Evolutionary conservation across 2,329 filamentous ascomycete species (phyloP).

Genomic region (Fusarium globosum): DNA sequence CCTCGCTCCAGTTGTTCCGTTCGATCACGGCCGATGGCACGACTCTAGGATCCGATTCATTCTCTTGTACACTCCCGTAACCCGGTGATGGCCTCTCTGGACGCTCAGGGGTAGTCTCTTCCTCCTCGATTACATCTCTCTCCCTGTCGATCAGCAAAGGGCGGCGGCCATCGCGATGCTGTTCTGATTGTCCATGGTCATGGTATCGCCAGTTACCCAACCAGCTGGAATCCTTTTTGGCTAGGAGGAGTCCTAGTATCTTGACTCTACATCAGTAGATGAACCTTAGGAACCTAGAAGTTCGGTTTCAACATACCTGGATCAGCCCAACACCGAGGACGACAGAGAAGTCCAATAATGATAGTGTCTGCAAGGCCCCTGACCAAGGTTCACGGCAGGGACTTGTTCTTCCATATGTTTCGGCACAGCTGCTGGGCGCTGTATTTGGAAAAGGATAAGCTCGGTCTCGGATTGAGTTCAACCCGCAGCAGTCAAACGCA

Average conservation of each 20-base stretch:
- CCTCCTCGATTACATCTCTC: conserved; percentile 47
- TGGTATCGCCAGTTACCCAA: conserved; percentile 44
- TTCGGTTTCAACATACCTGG: conserved; percentile 58
- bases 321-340: conserved; percentile 64
- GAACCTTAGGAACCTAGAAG: neutral
- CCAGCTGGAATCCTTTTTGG: conserved; percentile 46
- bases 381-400: conserved; percentile 68
- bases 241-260: conserved; percentile 48
- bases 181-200: neutral
- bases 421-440: conserved; percentile 54
- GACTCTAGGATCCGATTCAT: conserved; percentile 39
- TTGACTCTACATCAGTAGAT: conserved; percentile 19
- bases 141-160: conserved; percentile 43
- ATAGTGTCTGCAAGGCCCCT: conserved; percentile 62
- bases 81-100: conserved; percentile 14
- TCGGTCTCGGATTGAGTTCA: conserved; percentile 67
- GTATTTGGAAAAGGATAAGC: conserved; percentile 68
- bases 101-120: conserved; percentile 14
- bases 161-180: conserved; percentile 33
- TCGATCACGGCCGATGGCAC: conserved; percentile 43
- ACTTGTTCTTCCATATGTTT: conserved; percentile 56
- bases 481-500: conserved; percentile 73
- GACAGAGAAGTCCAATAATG: conserved; percentile 66
- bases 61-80: conserved; percentile 38
- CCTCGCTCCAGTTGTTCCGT: conserved; percentile 43